Base-by-base conservation (phyloP, 2,329 filamentous ascomycete genomes). In the Penicillium sp. region DNA sequence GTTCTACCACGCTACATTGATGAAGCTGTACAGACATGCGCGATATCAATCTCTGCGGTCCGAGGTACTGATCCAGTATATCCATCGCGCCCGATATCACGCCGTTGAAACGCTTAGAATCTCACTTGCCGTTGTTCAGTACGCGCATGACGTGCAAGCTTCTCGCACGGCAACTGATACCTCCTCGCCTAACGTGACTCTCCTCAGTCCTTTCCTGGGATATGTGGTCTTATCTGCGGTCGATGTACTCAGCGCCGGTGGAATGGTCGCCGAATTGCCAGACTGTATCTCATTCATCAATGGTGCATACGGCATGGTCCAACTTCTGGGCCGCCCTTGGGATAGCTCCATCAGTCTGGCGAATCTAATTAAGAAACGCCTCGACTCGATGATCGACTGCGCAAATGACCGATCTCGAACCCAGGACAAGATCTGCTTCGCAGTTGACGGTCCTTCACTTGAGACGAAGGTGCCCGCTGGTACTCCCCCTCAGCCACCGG, bases 11-110 rank as follows among this genome's bases (percentile, higher is more conserved):
- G 83, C 86, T 51, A 83, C 87, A 0, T 76, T 87, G 68, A 84
- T 91, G 75, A 87, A 88, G 66, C 79, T 91, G 33, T 88, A 89
- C 68, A 84, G 90, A 42, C 85, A 89, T 68, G 82, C 83, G 13
- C 80, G 81, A 10, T 76, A 79, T 61, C 73, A 76, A 12, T 76
- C 75, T 37, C 73, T 86, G 3, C 76, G 78, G 3, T 66, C 75
- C 0, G 77, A 81, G 2, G 71, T 78, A 33, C 73, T 83, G 13
- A 68, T 73, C 2, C 79, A 82, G 26, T 82, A 85, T 63, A 78
- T 85, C 5, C 77, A 79, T 42, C 75, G 79, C 15, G 83, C 85
- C 28, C 78, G 81, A 44, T 79, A 83, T 17, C 83, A 88, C 64
- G 85, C 87, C 0, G 79, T 79, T 15, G 77, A 81, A 45, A 77